Evolutionary conservation across 495 filamentous ascomycete genomes (phyloP).

Genomic region (Trichocladium antarcticum): DNA sequence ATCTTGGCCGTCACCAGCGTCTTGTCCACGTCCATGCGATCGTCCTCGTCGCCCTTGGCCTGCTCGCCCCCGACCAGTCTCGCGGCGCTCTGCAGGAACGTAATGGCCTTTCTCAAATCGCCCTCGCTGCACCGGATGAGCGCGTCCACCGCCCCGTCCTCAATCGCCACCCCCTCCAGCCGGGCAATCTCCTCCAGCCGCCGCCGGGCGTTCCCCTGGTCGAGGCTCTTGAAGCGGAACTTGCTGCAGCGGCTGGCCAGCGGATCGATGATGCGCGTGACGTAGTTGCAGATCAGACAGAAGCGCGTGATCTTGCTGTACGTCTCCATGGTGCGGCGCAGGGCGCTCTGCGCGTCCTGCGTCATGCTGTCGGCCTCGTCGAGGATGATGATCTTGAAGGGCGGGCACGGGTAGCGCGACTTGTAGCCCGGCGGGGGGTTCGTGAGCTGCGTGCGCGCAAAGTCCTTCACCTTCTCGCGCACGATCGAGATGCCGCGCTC

Average conservation of each 20-base stretch:
- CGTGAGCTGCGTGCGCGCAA: slow-evolving; percentile 86
- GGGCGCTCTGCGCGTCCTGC: slow-evolving; percentile 88
- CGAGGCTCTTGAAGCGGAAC: slow-evolving; percentile 94
- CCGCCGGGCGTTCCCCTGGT: slow-evolving; percentile 64
- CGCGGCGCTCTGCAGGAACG: slow-evolving; percentile 85
- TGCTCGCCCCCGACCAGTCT: slow-evolving; percentile 48
- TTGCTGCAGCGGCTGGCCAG: slow-evolving; percentile 87
- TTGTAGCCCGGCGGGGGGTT: slow-evolving; percentile 60
- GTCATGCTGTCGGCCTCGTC: slow-evolving; percentile 99
- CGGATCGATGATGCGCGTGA: slow-evolving; percentile 94
- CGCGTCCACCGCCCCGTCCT: slow-evolving; percentile 68
- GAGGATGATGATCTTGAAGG: slow-evolving; percentile 96
- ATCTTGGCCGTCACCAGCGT: slow-evolving; percentile 57
- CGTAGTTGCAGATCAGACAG: slow-evolving; percentile 97
- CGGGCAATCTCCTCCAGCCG: slow-evolving; percentile 70
- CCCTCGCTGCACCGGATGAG: slow-evolving; percentile 83
- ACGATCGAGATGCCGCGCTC: slow-evolving; percentile 96
- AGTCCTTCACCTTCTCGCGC: slow-evolving; percentile 97
- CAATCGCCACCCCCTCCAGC: slow-evolving; percentile 60
- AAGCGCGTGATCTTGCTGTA: slow-evolving; percentile 94
- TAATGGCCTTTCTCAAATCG: slow-evolving; percentile 91
- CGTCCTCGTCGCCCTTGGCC: slow-evolving; percentile 32
- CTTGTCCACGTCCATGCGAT: slow-evolving; percentile 49
- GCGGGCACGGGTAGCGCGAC: slow-evolving; percentile 78
- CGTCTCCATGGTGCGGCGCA: slow-evolving; percentile 93